Base-by-base conservation (phyloP, 495 filamentous ascomycete genomes). In the Chaetomidium leptoderma region DNA sequence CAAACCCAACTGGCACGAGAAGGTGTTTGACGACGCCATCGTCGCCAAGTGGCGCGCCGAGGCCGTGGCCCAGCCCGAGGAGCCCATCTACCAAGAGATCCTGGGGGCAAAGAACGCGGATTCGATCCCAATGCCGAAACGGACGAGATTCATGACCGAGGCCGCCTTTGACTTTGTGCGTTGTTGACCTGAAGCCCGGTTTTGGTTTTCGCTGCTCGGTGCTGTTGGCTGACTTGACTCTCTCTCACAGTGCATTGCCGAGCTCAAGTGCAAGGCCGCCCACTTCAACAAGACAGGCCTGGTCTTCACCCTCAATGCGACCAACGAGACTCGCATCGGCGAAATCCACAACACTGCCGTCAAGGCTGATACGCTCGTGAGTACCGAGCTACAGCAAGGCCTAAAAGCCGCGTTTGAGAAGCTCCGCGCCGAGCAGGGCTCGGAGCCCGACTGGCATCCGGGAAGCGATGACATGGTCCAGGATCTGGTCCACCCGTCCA, bases 401-500 rank as follows among this genome's bases (percentile, higher is more conserved):
- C 43, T 74, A 8, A 49, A 40, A 1, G 27, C 37, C 10, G 67
- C 66, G 17, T 70, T 72, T 29, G 54, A 51, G 19, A 57, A 43
- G 32, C 64, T 85, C 6, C 72, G 74, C 33, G 51, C 74, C 32
- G 69, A 79, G 3, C 75, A 81, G 36, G 66, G 66, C 16, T 55
- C 64, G 0, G 45, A 70, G 9, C 78, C 78, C 49, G 83, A 87
- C 61, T 86, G 81, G 74, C 82, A 84, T 54, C 83, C 83, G 0
- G 65, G 73, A 4, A 82, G 81, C 13, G 67, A 83, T 54, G 65
- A 74, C 1, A 77, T 75, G 60, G 85, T 87, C 0, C 70, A 83
- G 8, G 73, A 87, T 63, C 64, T 88, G 0, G 79, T 87, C 1
- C 78, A 87, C 62, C 84, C 83, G 1, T 84, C 82, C 8, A 68